Conservation (phyloP, 345 rosid genomes). For the Balakata baccata region DNA sequence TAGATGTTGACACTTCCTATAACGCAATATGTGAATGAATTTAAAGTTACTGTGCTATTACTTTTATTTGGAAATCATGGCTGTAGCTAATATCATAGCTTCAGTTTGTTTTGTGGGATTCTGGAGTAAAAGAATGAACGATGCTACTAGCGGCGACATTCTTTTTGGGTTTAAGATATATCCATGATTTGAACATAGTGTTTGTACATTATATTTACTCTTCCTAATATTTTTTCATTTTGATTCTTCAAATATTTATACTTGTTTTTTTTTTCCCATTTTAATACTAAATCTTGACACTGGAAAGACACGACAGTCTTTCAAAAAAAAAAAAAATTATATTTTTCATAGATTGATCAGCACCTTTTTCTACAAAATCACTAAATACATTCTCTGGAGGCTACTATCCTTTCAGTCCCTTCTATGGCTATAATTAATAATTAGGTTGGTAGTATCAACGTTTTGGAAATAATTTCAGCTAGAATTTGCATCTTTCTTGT, state of each 20-base stretch:
- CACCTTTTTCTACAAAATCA: constrained; percentile 11
- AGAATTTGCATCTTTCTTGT: constrained; percentile 20
- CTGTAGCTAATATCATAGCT: constrained; percentile 1
- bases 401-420: constrained; percentile 23
- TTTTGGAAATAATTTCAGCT: constrained; percentile 17
- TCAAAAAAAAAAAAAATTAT: background rate
- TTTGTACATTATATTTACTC: background rate
- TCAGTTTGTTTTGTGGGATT: background rate
- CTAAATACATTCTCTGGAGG: constrained; percentile 19
- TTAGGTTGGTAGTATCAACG: constrained; percentile 18
- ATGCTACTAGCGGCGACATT: background rate
- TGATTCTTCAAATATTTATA: no score
- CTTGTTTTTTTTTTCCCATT: no score
- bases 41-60: constrained; percentile 1
- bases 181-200: constrained; percentile 8
- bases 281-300: no score
- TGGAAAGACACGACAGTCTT: no score
- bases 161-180: background rate
- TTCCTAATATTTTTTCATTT: no score
- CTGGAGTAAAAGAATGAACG: background rate
- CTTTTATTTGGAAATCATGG: no score
- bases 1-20: background rate
- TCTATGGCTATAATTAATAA: constrained; percentile 20
- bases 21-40: background rate
- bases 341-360: constrained; percentile 9